Evolutionary conservation across 345 rosid species (phyloP).

Genomic region (Brassica carinata): DNA sequence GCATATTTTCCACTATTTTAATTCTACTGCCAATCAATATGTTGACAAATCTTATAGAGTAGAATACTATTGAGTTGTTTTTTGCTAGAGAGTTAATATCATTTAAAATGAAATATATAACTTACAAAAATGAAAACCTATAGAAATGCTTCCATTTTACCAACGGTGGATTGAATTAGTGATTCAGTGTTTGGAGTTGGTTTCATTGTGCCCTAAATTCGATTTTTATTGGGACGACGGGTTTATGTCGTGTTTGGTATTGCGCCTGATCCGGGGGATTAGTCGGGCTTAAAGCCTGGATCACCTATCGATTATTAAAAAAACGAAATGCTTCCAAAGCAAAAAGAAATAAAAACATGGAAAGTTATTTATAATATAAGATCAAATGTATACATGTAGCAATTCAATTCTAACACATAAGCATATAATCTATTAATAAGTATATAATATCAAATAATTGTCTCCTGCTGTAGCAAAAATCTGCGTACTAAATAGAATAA

Average conservation of each 20-base stretch:
- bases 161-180: no score
- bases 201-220: no score
- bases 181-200: no score
- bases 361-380: not conserved
- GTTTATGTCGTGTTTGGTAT: no score
- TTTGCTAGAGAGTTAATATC: not conserved
- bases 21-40: not conserved
- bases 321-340: no score
- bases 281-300: no score
- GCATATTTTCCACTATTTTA: not conserved
- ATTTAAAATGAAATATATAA: not conserved
- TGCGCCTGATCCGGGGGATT: no score
- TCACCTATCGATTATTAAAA: no score
- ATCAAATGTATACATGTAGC: not conserved
- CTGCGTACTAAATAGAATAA: not conserved
- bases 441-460: not conserved
- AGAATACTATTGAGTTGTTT: not conserved
- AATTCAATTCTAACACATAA: not conserved
- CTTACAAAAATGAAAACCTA: not conserved
- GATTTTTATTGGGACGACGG: no score
- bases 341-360: not conserved
- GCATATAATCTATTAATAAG: no score
- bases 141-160: not conserved
- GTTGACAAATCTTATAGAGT: not conserved
- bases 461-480: not conserved